Evolutionary conservation across 345 rosid species (phyloP).

Genomic region (Rhizophora mangle): DNA sequence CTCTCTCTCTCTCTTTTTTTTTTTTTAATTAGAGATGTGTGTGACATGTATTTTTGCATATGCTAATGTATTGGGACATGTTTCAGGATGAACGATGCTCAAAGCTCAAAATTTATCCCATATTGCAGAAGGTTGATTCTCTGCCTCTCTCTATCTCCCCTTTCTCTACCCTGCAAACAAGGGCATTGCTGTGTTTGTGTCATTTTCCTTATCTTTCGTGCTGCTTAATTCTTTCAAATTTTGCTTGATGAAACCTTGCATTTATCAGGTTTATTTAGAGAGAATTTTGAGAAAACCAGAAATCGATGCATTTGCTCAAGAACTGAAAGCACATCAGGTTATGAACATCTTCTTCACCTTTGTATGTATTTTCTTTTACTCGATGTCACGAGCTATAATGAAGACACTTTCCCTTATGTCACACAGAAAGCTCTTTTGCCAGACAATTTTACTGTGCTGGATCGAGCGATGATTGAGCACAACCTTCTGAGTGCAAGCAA

Average conservation of each 20-base stretch:
- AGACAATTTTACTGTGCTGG: conserved; percentile 91
- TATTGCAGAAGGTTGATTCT: conserved; percentile 89
- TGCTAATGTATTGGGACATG: conserved; percentile 22
- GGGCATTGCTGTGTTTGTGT: background rate
- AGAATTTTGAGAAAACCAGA: conserved; percentile 94
- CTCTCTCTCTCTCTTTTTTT: background rate
- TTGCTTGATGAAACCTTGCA: background rate
- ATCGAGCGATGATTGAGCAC: conserved; percentile 98
- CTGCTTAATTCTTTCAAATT: background rate
- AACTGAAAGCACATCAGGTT: conserved; percentile 93
- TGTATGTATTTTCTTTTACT: conserved; percentile 12
- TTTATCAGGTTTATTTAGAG: conserved; percentile 83
- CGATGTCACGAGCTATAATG: background rate
- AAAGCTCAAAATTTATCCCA: conserved; percentile 88
- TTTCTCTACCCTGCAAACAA: background rate
- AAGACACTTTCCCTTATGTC: conserved; percentile 14
- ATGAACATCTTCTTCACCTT: conserved; percentile 6
- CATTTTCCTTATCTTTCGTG: background rate
- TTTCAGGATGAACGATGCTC: conserved; percentile 96
- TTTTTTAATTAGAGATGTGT: background rate
- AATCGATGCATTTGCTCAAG: conserved; percentile 90
- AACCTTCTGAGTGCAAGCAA: conserved; percentile 96
- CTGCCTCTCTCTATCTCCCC: background rate
- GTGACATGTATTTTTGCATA: background rate
- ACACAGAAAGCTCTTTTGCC: conserved; percentile 89